Base-by-base conservation (phyloP, 75 land plant species). In the Cryptomeria japonica region DNA sequence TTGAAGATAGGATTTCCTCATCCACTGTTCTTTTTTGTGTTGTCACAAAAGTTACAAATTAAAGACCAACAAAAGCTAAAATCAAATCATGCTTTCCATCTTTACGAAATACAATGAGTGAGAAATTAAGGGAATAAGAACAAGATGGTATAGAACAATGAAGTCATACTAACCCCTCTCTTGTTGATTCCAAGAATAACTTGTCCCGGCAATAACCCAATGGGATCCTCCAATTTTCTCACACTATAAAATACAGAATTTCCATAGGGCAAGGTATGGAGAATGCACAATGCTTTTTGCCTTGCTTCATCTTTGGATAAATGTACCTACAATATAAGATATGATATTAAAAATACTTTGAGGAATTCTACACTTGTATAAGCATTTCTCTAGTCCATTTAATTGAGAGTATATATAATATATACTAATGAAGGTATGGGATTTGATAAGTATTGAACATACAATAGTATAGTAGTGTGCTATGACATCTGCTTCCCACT, bases 231-330 rank as follows among this genome's bases (percentile, higher is more conserved):
- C 51, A 88, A 84, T 88, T 90, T 90, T 5, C 80, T 49, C 11
- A 88, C 90, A 61, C 64, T 88, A 61, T 83, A 90, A 84, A 90
- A 90, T 25, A 90, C 39, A 31, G 90, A 90, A 44, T 83, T 88
- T 68, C 90, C 90, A 53, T 90, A 90, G 34, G 90, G 90, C 31
- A 90, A 61, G 32, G 79, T 37, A 32, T 89, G 19, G 13, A 90
- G 76, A 34, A 90, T 89, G 3, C 79, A 49, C 2, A 90, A 56
- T 13, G 84, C 36, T 84, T 88, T 77, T 75, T 90, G 38, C 42
- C 90, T 88, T 83, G 90, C 90, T 79, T 90, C 90, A 73, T 88
- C 80, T 84, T 88, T 88, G 34, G 90, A 90, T 34, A 90, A 41
- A 70, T 90, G 90, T 25, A 14, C 90, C 90, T 90, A 46, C 73